These are phyloP conservation scores for Parastagonospora avenae DNA, from an alignment of 2,329 filamentous ascomycete species.

Conservation along the genomic window DNA sequence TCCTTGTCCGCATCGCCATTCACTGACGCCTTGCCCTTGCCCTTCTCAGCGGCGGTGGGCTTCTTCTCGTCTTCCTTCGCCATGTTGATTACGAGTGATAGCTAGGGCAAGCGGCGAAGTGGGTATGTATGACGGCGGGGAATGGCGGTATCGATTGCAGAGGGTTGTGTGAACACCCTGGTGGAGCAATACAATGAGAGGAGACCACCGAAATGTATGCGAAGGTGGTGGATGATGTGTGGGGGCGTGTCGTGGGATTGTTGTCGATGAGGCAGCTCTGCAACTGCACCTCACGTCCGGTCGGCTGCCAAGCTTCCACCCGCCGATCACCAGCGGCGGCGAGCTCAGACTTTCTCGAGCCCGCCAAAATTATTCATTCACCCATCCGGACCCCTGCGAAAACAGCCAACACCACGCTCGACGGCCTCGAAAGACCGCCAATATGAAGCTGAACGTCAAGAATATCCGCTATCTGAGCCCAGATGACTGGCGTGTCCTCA, in stretches of 20 bases:
- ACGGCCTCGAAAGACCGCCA: slow-evolving; percentile 13
- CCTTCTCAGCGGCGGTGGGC: slow-evolving; percentile 86
- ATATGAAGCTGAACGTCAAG: slow-evolving; percentile 94
- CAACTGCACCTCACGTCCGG: slow-evolving; percentile 20
- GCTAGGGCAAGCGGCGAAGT: slow-evolving; percentile 44
- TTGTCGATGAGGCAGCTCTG: slow-evolving; percentile 40
- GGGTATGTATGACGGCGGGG: slow-evolving; percentile 17
- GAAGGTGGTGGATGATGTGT: slow-evolving; percentile 17
- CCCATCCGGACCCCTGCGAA: slow-evolving; percentile 10
- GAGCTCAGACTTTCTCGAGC: slow-evolving; percentile 29
- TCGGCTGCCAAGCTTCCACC: slow-evolving; percentile 24
- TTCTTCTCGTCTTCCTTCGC: slow-evolving; percentile 89
- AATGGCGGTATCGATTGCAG: slow-evolving; percentile 15
- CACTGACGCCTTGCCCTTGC: slow-evolving; percentile 84
- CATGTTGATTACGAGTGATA: slow-evolving; percentile 63
- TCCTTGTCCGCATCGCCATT: slow-evolving; percentile 67
- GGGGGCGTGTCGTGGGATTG: slow-evolving; percentile 23
- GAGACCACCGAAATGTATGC: slow-evolving; percentile 2
- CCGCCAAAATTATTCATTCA: slow-evolving; percentile 29
- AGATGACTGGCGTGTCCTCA: slow-evolving; percentile 95
- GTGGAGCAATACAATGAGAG: slow-evolving; percentile 9
- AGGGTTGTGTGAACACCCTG: background rate
- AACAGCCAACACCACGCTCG: slow-evolving; percentile 1
- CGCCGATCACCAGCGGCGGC: slow-evolving; percentile 22
- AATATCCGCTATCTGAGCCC: slow-evolving; percentile 87